Base-by-base conservation (phyloP, 1,139 yeast species). In the Arxiozyma heterogenica region DNA sequence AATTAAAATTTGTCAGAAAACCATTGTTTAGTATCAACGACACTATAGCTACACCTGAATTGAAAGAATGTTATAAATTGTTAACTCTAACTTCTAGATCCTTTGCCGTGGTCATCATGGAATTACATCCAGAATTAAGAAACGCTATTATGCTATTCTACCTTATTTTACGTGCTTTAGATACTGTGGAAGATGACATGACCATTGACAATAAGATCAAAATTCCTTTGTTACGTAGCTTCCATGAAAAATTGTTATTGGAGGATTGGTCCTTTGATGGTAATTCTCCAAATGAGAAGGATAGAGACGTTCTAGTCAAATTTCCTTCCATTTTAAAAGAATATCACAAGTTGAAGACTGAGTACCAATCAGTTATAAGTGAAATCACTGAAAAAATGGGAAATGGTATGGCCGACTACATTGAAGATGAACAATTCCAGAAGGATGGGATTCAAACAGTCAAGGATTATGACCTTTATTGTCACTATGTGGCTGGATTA, bases 151-250 rank as follows among this genome's bases (percentile, higher is more conserved):
- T 83, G 90, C 59, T 93, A 7, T 93, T 94, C 71, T 93, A 93
- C 71, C 73, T 93, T 57, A 79, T 90, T 34, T 75, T 93, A 61
- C 79, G 99, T 58, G 98, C 96, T 0, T 79, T 94, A 64, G 99
- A 94, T 68, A 94, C 99, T 1, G 79, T 94, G 55, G 99, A 94
- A 70, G 99, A 94, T 71, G 99, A 94, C 67, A 93, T 91, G 95
- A 79, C 93, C 11, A 73, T 94, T 55, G 83, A 81, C 56, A 82
- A 88, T 8, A 76, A 77, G 23, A 65, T 80, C 57, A 93, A 93
- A 71, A 75, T 90, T 30, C 91, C 95, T 1, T 68, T 91, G 55
- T 77, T 94, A 61, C 79, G 94, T 58, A 64, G 69, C 2, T 94
- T 94, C 70, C 76, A 83, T 65, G 71, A 78, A 41, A 82, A 85